phyloP scores from a whole-genome alignment of 805 yeast genomes.

The Cyberlindnera maritima region DNA sequence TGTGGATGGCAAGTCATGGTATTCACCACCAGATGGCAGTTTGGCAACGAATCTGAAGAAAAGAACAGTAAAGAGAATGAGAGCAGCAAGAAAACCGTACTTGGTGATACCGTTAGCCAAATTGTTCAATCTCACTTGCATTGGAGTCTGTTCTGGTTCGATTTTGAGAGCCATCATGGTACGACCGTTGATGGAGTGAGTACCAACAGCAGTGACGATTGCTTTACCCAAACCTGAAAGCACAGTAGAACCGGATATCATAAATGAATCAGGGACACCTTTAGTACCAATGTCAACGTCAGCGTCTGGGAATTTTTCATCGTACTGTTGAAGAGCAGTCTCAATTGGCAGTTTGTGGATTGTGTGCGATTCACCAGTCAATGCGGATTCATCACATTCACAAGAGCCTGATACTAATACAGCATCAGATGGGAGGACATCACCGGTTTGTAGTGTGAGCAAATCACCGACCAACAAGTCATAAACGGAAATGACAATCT shows the following conservation, averaged over 20 bases:
- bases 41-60: conserved; percentile 70
- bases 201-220: conserved; percentile 87
- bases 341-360: conserved; percentile 64
- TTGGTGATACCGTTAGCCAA: conserved; percentile 95
- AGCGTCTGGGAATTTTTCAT: conserved; percentile 24
- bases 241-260: conserved; percentile 89
- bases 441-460: conserved; percentile 85
- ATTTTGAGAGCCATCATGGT: conserved; percentile 78
- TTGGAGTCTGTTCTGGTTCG: conserved; percentile 83
- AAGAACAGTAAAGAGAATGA: conserved; percentile 74
- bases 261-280: conserved; percentile 67
- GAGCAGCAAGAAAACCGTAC: conserved; percentile 85
- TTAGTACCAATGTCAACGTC: conserved; percentile 37
- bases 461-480: conserved; percentile 87
- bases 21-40: conserved; percentile 50
- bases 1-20: conserved; percentile 49
- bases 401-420: conserved; percentile 70
- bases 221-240: conserved; percentile 85
- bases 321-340: conserved; percentile 32
- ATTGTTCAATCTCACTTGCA: conserved; percentile 75
- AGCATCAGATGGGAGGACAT: conserved; percentile 87
- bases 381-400: conserved; percentile 87
- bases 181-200: conserved; percentile 84
- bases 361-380: conserved; percentile 92
- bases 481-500: conserved; percentile 64